Evolutionary conservation across 352 stramenopile species (phyloP).

Genomic region (Globisporangium perplexum): DNA sequence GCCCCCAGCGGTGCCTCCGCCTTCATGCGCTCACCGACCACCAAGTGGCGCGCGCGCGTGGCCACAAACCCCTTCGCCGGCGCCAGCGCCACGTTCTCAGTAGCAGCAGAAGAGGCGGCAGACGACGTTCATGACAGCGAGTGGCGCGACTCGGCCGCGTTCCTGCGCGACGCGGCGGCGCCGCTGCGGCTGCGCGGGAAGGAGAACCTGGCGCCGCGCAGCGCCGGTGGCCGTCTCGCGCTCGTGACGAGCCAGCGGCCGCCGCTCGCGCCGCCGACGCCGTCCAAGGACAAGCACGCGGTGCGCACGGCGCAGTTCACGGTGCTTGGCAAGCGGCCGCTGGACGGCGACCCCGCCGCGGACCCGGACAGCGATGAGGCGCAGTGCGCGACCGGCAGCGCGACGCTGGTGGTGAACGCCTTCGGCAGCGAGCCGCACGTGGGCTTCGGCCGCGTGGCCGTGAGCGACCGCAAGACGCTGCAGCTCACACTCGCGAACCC

Average conservation of each 20-base stretch:
- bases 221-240: conserved; percentile 10
- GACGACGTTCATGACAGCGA: conserved; percentile 11
- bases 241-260: conserved; percentile 9
- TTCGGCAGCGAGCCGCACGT: conserved; percentile 29
- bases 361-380: not conserved
- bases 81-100: conserved; percentile 1
- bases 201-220: conserved; percentile 17
- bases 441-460: conserved; percentile 42
- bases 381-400: not conserved
- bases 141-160: conserved; percentile 14
- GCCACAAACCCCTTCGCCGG: conserved; percentile 20
- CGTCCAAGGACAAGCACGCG: conserved; percentile 1
- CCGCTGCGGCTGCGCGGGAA: conserved; percentile 8
- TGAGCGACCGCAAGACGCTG: conserved; percentile 41
- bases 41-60: conserved; percentile 26
- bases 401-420: conserved; percentile 46
- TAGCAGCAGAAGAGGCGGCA: conserved; percentile 3
- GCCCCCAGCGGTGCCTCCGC: not conserved
- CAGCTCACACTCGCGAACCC: conserved; percentile 53
- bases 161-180: conserved; percentile 7
- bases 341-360: not conserved
- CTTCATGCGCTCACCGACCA: conserved; percentile 3
- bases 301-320: conserved; percentile 4
- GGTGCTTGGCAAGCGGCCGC: conserved; percentile 15
- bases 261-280: conserved; percentile 9